Evolutionary conservation across 768 basidiomycete genomes (phyloP).

Genomic region (Dictyophora rubrovolvata): DNA sequence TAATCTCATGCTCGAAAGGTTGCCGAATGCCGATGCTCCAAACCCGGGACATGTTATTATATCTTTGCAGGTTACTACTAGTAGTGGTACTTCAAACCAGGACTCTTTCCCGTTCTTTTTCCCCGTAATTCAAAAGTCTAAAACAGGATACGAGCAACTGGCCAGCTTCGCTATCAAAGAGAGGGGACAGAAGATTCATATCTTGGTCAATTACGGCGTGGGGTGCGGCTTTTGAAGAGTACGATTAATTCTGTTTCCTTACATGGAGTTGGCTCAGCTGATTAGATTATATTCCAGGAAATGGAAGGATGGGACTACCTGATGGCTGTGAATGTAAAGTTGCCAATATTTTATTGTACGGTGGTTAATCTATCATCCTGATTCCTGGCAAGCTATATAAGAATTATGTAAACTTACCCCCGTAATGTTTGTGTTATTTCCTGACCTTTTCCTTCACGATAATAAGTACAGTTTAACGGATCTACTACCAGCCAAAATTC

Average conservation of each 20-base stretch:
- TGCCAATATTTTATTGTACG: slow-evolving; percentile 72
- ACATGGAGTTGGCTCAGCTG: not conserved
- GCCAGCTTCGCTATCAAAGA: slow-evolving; percentile 57
- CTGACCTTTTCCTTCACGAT: not conserved
- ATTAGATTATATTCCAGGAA: slow-evolving; percentile 46
- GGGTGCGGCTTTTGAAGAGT: slow-evolving; percentile 61
- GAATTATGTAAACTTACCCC: not conserved
- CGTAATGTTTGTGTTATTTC: slow-evolving; percentile 27
- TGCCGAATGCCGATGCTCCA: slow-evolving; percentile 46
- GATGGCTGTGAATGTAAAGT: slow-evolving; percentile 77
- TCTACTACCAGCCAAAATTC: slow-evolving; percentile 55
- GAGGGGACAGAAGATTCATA: slow-evolving; percentile 63
- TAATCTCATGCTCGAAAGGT: slow-evolving; percentile 25
- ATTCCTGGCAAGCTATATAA: too few species aligned
- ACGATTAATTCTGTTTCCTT: not conserved
- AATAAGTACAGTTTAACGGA: slow-evolving; percentile 36
- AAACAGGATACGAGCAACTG: slow-evolving; percentile 69
- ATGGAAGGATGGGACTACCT: slow-evolving; percentile 81
- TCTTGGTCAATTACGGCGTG: slow-evolving; percentile 71
- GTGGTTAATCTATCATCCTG: slow-evolving; percentile 1
- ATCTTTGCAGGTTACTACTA: slow-evolving; percentile 70
- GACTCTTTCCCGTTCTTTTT: not conserved
- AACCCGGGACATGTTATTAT: slow-evolving; percentile 62
- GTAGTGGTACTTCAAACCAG: slow-evolving; percentile 33
- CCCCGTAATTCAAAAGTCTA: slow-evolving; percentile 35